Conservation (phyloP, 345 rosid species). For the Eucalyptus guilfoylei region DNA sequence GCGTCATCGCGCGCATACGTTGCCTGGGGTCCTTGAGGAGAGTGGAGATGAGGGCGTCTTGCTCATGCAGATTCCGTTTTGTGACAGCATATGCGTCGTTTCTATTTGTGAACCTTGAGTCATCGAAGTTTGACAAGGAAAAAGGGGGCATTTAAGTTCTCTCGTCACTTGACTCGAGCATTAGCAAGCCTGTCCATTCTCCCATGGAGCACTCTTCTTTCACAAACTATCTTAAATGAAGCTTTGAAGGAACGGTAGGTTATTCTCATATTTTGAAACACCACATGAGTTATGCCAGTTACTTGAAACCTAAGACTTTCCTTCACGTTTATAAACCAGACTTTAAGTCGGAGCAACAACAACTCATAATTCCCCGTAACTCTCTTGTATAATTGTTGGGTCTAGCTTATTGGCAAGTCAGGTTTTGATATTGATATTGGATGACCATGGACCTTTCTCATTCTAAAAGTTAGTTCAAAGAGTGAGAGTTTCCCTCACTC, state of each 20-base stretch:
- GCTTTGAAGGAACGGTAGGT: background rate
- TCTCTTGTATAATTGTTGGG: no score
- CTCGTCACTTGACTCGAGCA: background rate
- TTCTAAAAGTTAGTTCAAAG: no score
- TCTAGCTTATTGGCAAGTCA: no score
- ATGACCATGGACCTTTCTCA: no score
- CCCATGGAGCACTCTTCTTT: background rate
- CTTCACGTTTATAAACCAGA: no score
- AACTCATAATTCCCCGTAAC: no score
- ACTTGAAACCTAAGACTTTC: no score
- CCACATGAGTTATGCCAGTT: background rate
- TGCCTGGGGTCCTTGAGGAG: conserved; percentile 1
- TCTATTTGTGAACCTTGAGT: background rate
- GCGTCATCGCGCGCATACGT: background rate
- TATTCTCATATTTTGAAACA: background rate
- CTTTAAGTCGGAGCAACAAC: no score
- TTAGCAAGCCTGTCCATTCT: background rate
- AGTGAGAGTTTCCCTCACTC: no score
- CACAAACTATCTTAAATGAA: background rate
- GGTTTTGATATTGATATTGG: no score
- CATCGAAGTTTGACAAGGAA: background rate
- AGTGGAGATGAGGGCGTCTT: conserved; percentile 1
- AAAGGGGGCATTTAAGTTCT: background rate
- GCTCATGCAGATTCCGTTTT: background rate
- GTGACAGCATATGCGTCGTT: background rate